Percentiles rank a stretch among this genome's conserved stretches.
phyloP scores from a whole-genome alignment of 1,284 basidiomycete species.

The Cronartium quercuum region DNA sequence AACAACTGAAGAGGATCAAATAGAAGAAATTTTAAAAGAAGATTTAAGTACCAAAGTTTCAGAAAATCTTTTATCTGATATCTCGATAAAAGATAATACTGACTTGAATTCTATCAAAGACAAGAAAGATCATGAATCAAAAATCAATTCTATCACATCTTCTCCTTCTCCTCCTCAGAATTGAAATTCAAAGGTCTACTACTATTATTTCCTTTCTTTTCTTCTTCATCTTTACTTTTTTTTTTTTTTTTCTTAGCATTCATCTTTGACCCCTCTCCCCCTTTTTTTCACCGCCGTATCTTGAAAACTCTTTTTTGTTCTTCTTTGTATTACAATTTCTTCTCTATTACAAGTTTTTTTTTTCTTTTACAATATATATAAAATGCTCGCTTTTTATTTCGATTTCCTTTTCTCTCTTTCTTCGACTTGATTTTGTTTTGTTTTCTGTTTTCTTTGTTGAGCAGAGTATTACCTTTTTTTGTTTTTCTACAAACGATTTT shows the following conservation, averaged over 20 bases:
- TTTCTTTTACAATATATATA: background rate
- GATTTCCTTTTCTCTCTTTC: background rate
- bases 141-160: background rate
- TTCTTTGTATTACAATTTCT: background rate
- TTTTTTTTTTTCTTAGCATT: background rate
- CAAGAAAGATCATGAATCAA: background rate
- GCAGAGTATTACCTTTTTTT: background rate
- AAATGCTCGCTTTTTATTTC: background rate
- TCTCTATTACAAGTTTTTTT: background rate
- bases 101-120: background rate
- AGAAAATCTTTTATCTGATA: background rate
- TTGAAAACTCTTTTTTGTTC: background rate
- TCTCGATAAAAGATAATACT: background rate
- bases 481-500: background rate
- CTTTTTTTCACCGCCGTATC: background rate
- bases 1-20: too few species aligned
- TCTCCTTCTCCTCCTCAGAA: too few species aligned
- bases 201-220: background rate
- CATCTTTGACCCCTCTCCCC: background rate
- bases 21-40: too few species aligned
- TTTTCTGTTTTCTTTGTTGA: background rate
- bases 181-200: too few species aligned
- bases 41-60: too few species aligned
- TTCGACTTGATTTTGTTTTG: background rate
- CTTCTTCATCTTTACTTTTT: background rate